Percentiles rank a stretch among this genome's conserved stretches.
Evolutionary conservation across 78 protist genomes (phyloP).

Genomic region (Planoprotostelium fungivorum): DNA sequence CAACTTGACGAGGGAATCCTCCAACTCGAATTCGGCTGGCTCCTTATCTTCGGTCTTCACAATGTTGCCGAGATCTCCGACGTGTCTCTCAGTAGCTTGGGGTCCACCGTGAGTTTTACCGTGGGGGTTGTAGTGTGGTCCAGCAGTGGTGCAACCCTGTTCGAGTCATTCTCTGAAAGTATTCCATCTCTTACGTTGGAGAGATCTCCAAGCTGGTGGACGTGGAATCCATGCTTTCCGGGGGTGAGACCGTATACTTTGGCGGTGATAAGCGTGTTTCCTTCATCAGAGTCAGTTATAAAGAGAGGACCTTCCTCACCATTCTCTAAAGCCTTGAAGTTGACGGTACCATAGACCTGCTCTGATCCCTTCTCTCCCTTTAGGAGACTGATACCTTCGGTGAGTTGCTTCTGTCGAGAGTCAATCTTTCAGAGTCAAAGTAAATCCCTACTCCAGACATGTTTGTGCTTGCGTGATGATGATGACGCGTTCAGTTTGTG

Average conservation of each 20-base stretch:
- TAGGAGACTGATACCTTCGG: neutral
- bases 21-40: conserved; percentile 18
- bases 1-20: conserved; percentile 55
- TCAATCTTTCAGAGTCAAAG: too few species aligned
- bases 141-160: conserved; percentile 66
- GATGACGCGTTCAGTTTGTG: too few species aligned
- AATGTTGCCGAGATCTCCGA: conserved; percentile 79
- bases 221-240: conserved; percentile 67
- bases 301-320: neutral
- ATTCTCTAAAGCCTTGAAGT: neutral
- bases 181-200: conserved; percentile 19
- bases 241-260: too few species aligned
- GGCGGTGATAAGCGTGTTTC: too few species aligned
- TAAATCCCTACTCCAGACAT: too few species aligned
- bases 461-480: too few species aligned
- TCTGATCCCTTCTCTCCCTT: neutral
- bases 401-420: too few species aligned
- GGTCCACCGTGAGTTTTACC: conserved; percentile 76
- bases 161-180: neutral
- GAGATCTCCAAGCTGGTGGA: conserved; percentile 64
- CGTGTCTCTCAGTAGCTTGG: conserved; percentile 44
- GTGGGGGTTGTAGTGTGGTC: conserved; percentile 77
- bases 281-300: neutral
- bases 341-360: neutral
- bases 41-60: conserved; percentile 9